Conservation (phyloP, 768 basidiomycete species). For the Lactarius sp. region DNA sequence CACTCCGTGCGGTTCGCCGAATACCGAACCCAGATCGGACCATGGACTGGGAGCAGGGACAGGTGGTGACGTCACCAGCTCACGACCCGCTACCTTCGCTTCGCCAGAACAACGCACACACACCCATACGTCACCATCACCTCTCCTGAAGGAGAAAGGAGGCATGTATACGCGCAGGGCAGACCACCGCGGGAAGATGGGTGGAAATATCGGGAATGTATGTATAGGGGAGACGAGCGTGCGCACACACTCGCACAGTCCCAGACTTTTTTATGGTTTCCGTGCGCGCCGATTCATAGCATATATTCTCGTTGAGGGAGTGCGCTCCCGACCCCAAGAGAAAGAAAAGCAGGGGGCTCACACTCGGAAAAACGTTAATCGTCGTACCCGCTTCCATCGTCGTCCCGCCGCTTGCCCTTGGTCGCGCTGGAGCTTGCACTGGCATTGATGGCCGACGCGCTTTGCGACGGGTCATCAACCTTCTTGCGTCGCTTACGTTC, state of each 20-base stretch:
- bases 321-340: background rate
- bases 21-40: background rate
- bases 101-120: background rate
- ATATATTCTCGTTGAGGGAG: background rate
- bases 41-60: background rate
- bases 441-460: background rate
- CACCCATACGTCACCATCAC: background rate
- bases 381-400: constrained; percentile 12
- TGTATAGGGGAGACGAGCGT: background rate
- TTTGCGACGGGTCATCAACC: constrained; percentile 27
- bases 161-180: background rate
- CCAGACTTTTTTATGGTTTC: background rate
- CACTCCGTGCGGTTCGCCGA: background rate
- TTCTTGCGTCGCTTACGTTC: constrained; percentile 50
- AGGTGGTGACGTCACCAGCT: background rate
- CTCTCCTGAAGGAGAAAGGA: background rate
- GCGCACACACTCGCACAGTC: background rate
- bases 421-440: background rate
- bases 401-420: constrained; percentile 12
- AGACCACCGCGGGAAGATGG: background rate
- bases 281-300: constrained; percentile 2
- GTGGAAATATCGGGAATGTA: background rate
- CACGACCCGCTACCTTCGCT: background rate
- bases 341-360: background rate
- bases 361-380: constrained; percentile 2